Evolutionary conservation across 1,139 yeast genomes (phyloP).

Genomic region (Hansenula sp.): DNA sequence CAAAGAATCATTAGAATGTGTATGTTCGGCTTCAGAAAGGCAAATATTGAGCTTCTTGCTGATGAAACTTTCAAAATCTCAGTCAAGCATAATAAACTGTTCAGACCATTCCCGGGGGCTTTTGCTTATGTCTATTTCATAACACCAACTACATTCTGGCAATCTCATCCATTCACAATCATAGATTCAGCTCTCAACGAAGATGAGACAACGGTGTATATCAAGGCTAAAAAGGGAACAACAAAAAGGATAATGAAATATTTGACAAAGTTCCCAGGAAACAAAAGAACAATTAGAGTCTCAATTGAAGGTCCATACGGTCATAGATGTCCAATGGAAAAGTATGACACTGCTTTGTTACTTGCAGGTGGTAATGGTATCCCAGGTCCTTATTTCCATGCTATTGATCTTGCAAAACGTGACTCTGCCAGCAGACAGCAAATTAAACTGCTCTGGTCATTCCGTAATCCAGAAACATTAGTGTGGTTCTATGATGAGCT

Average conservation of each 20-base stretch:
- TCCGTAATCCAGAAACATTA: slow-evolving; percentile 40
- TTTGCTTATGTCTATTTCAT: slow-evolving; percentile 57
- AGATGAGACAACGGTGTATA: slow-evolving; percentile 31
- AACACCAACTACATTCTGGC: slow-evolving; percentile 56
- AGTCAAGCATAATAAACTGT: slow-evolving; percentile 34
- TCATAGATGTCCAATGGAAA: slow-evolving; percentile 44
- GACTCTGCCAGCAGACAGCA: slow-evolving; percentile 20
- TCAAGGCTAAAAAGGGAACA: slow-evolving; percentile 40
- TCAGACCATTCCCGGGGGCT: slow-evolving; percentile 57
- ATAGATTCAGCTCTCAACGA: slow-evolving; percentile 32
- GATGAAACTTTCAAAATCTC: slow-evolving; percentile 32
- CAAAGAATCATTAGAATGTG: slow-evolving; percentile 46
- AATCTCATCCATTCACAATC: slow-evolving; percentile 69
- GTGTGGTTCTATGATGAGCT: slow-evolving; percentile 51
- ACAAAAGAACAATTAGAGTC: slow-evolving; percentile 24
- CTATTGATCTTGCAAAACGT: slow-evolving; percentile 19
- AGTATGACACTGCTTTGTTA: slow-evolving; percentile 51
- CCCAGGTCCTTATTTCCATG: slow-evolving; percentile 49
- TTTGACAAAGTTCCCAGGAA: slow-evolving; percentile 12
- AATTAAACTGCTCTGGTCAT: slow-evolving; percentile 47
- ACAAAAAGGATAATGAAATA: slow-evolving; percentile 31
- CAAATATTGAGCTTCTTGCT: slow-evolving; percentile 42
- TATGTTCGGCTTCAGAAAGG: slow-evolving; percentile 46
- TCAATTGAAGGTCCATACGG: slow-evolving; percentile 69
- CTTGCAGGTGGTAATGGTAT: slow-evolving; percentile 77